phyloP scores from a whole-genome alignment of 345 rosid species.

The Eucalyptus albens region DNA sequence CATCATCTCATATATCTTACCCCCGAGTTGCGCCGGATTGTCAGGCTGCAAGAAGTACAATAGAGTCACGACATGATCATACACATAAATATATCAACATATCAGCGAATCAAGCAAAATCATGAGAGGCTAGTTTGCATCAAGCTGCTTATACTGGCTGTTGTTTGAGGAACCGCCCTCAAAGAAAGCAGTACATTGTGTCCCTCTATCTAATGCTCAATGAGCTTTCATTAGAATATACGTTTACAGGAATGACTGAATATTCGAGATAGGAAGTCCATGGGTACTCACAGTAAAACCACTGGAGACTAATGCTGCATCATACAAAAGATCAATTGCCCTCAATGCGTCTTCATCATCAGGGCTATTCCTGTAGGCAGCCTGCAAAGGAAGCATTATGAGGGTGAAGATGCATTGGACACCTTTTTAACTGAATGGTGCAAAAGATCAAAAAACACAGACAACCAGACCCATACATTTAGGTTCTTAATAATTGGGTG shows the following conservation, averaged over 20 bases:
- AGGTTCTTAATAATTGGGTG: conserved; percentile 70
- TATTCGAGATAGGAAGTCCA: background rate
- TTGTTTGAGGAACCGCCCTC: background rate
- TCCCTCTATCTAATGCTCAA: background rate
- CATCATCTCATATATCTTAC: conserved; percentile 99
- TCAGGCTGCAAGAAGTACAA: conserved; percentile 54
- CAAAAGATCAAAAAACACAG: background rate
- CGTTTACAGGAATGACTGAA: background rate
- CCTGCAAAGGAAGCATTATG: conserved; percentile 24
- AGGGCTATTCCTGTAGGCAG: conserved; percentile 59
- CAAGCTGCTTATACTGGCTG: background rate
- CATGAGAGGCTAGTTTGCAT: background rate
- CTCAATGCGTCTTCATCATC: conserved; percentile 69
- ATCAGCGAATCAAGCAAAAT: background rate
- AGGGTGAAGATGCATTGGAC: background rate
- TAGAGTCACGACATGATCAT: background rate
- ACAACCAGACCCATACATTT: conserved; percentile 15
- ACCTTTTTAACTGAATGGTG: background rate
- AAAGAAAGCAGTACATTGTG: background rate
- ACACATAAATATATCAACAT: background rate
- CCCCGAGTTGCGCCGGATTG: conserved; percentile 85
- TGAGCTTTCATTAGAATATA: background rate
- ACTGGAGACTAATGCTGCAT: conserved; percentile 89
- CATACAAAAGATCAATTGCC: conserved; percentile 83
- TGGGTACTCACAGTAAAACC: conserved; percentile 72